Conservation (phyloP, 768 basidiomycete species). For the Amanita rimosa region DNA sequence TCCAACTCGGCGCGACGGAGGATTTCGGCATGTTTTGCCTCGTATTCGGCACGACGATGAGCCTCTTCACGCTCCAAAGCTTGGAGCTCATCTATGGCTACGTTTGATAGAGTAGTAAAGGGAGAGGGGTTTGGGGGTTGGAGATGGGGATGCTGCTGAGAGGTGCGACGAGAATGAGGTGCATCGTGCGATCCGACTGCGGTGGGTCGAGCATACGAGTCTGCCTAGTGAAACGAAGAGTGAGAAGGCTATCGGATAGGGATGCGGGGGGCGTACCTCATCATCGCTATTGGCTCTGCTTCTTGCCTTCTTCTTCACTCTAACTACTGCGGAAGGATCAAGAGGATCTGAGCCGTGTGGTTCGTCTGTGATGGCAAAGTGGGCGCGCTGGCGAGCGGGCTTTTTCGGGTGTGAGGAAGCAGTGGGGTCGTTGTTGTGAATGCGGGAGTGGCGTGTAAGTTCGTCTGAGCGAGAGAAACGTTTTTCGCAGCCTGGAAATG, state of each 20-base stretch:
- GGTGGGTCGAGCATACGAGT: conserved; percentile 50
- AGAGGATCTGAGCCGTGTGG: conserved; percentile 2
- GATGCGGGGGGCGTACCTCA: conserved; percentile 46
- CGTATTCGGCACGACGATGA: conserved; percentile 76
- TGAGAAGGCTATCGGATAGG: conserved; percentile 7
- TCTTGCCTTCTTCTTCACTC: conserved; percentile 67
- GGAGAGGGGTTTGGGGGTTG: conserved; percentile 27
- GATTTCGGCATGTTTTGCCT: conserved; percentile 62
- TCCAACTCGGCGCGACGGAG: conserved; percentile 65
- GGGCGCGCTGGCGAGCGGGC: conserved; percentile 7
- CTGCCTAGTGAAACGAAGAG: conserved; percentile 22
- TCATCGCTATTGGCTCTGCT: conserved; percentile 75
- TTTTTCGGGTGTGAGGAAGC: conserved; percentile 17
- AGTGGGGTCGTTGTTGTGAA: conserved; percentile 62
- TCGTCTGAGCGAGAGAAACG: conserved; percentile 98
- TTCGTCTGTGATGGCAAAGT: conserved; percentile 12
- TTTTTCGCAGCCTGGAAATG: conserved; percentile 91
- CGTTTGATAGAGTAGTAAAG: conserved; percentile 57
- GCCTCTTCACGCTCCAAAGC: conserved; percentile 84
- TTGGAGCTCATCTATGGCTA: conserved; percentile 85
- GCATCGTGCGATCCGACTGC: conserved; percentile 33
- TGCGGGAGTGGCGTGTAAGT: conserved; percentile 90
- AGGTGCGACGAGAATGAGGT: conserved; percentile 24
- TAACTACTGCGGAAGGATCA: conserved; percentile 14
- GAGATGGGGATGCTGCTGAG: conserved; percentile 11